phyloP scores from a whole-genome alignment of 208 protist genomes.

The Acanthamoeba castellanii region DNA sequence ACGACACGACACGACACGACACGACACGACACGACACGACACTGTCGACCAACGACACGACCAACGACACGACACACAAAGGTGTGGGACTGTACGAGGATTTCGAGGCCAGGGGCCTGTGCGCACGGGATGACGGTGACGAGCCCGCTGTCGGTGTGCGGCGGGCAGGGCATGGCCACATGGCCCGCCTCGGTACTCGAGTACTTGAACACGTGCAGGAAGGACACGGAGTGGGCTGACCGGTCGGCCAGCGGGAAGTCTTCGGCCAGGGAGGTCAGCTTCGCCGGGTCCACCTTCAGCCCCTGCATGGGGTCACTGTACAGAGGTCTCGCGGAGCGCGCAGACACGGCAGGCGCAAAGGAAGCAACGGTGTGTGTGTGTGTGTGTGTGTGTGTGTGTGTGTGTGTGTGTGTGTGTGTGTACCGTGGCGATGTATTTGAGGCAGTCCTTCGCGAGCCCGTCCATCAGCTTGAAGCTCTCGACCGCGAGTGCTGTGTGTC shows the following conservation, averaged over 20 bases:
- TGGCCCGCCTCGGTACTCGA: not conserved
- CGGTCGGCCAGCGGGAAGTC: not conserved
- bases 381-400: not conserved
- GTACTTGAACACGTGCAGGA: slow-evolving; percentile 46
- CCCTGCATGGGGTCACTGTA: not conserved
- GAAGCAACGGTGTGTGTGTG: not conserved
- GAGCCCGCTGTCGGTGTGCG: slow-evolving; percentile 52
- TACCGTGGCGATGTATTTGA: not conserved
- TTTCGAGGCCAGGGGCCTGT: slow-evolving; percentile 21
- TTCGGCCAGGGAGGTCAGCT: not conserved
- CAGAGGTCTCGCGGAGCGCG: no score
- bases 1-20: not conserved
- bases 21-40: not conserved
- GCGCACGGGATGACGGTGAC: slow-evolving; percentile 55
- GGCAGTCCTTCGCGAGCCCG: not conserved
- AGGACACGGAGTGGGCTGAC: not conserved
- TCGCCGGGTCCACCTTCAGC: not conserved
- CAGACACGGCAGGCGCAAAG: not conserved
- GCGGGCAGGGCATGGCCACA: not conserved
- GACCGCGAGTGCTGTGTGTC: not conserved
- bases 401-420: no score
- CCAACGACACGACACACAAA: no score
- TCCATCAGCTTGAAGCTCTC: not conserved
- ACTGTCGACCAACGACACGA: no score
- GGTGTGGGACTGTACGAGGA: not conserved